Evolutionary conservation across 768 basidiomycete genomes (phyloP), one percentile per base, ranked within the genome.

Genomic region (Pisolithus microcarpus): DNA sequence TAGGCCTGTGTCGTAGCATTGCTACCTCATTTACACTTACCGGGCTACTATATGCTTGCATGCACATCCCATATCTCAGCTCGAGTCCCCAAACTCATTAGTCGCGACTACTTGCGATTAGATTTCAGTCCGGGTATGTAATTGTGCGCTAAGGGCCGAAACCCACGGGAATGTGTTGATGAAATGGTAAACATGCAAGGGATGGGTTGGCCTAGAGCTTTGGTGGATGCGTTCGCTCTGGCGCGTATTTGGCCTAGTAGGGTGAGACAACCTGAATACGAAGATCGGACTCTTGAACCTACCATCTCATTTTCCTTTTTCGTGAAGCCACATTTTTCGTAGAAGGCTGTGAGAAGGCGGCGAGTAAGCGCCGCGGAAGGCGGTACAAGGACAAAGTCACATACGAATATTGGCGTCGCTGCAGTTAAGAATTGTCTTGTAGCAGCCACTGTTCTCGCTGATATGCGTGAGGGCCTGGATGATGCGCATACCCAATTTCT

Each of bases 391-490:
- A 43, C 24, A 53, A 36, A 34, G 19, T 21, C 34, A 82, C 93
- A 69, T 64, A 97, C 95, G 88, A 55, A 93, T 85, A 59, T 99
- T 99, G 49, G 76, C 75, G 54, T 91, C 82, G 63, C 78, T 90
- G 66, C 96, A 99, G 66, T 99, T 95, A 63, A 99, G 71, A 59
- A 99, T 98, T 15, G 93, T 93, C 84, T 99, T 99, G 73, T 98
- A 99, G 68, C 87, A 78, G 42, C 94, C 84, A 54, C 74, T 70
- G 55, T 66, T 71, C 78, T 93, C 86, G 65, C 90, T 88, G 61
- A 98, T 84, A 48, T 76, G 77, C 2, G 87, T 89, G 59, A 98
- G 75, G 5, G 89, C 86, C 58, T 90, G 78, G 63, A 99, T 92
- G 58, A 98, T 75, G 58, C 85, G 77, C 69, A 89, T 67, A 0